These are phyloP conservation scores for Diatrype stigma DNA, from an alignment of 2,329 filamentous ascomycete species.

Conservation along the genomic window DNA sequence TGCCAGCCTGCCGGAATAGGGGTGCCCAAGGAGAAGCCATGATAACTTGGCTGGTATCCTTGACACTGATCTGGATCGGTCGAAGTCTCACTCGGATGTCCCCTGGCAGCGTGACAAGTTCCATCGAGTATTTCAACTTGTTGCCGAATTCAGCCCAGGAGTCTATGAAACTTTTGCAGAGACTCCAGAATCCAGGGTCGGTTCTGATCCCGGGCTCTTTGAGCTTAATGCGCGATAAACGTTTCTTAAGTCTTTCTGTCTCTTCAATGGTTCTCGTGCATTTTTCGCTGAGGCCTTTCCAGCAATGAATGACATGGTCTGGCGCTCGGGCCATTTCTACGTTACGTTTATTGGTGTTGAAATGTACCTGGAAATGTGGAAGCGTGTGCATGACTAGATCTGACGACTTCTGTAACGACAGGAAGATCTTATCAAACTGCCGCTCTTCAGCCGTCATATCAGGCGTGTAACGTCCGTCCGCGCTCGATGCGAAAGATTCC, in stretches of 20 bases:
- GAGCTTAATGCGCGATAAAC: slow-evolving; percentile 75
- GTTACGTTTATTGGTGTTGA: slow-evolving; percentile 58
- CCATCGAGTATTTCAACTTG: slow-evolving; percentile 53
- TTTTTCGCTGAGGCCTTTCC: slow-evolving; percentile 67
- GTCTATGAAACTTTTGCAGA: slow-evolving; percentile 71
- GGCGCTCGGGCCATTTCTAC: slow-evolving; percentile 58
- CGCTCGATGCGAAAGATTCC: slow-evolving; percentile 66
- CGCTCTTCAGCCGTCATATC: slow-evolving; percentile 74
- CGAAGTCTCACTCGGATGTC: slow-evolving; percentile 72
- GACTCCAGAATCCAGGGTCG: slow-evolving; percentile 58
- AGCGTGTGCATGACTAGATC: slow-evolving; percentile 69
- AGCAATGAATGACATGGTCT: slow-evolving; percentile 58
- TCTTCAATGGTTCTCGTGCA: slow-evolving; percentile 68
- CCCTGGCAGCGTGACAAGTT: slow-evolving; percentile 48
- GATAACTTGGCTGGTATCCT: slow-evolving; percentile 74
- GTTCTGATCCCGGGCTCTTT: slow-evolving; percentile 75
- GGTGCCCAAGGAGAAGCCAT: slow-evolving; percentile 55
- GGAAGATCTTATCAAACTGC: slow-evolving; percentile 77
- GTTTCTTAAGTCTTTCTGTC: slow-evolving; percentile 66
- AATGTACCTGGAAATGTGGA: slow-evolving; percentile 64
- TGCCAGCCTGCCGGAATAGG: slow-evolving; percentile 31
- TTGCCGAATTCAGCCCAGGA: slow-evolving; percentile 64
- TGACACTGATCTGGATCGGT: slow-evolving; percentile 77
- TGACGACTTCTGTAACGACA: slow-evolving; percentile 69
- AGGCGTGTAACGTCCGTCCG: slow-evolving; percentile 46